Base-by-base conservation (phyloP, 495 filamentous ascomycete species). In the Penicillium longicatenatum region DNA sequence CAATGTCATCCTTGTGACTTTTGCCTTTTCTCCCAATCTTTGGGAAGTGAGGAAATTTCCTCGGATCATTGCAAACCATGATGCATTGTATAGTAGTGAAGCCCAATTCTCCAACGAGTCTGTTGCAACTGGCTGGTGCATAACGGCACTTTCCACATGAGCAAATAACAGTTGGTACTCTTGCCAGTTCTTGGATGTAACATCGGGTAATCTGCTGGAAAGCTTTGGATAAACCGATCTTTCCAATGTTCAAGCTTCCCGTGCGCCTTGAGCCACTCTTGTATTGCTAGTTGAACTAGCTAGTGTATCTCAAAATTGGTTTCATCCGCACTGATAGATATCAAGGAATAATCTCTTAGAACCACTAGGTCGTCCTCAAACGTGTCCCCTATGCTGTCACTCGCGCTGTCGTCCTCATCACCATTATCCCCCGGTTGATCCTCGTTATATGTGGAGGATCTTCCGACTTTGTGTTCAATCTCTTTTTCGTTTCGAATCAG, bases 231-330 rank as follows among this genome's bases (percentile, higher is more conserved):
- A 62, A 67, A 81, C 10, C 60, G 49, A 26, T 68, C 42, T 48
- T 67, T 73, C 69, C 67, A 80, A 14, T 41, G 62, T 54, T 82
- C 74, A 22, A 70, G 52, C 50, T 78, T 31, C 20, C 57, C 61
- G 6, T 75, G 31, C 0, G 58, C 54, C 49, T 74, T 54, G 10
- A 83, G 63, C 80, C 79, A 83, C 21, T 63, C 67, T 53, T 68
- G 61, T 19, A 63, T 79, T 2, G 72, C 68, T 22, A 80, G 53
- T 61, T 82, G 75, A 17, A 83, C 78, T 1, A 84, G 68, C 47
- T 52, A 37, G 64, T 83, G 74, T 70, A 82, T 84, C 55, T 75
- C 67, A 54, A 79, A 82, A 0, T 45, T 65, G 42, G 29, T 29
- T 19, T 21, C 30, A 30, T 61, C 58, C 11, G 47, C 30, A 19